Conservation (phyloP, 2,329 filamentous ascomycete species). For the Fulvia fulva region DNA sequence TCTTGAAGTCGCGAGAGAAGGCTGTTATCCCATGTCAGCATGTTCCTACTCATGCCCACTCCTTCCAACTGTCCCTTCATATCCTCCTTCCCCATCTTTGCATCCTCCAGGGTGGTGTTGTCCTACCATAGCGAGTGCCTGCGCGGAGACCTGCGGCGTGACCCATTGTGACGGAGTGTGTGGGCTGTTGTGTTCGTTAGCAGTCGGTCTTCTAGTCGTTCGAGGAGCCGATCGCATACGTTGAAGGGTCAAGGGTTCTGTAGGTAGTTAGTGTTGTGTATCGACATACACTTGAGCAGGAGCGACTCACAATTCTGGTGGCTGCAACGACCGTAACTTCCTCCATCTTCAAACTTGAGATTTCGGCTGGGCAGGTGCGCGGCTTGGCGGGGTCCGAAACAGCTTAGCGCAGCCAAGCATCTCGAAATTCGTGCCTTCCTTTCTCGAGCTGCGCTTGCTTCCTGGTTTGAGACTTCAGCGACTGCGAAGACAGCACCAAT, state of each 20-base stretch:
- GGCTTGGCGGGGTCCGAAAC: background rate
- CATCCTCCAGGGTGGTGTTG: conserved; percentile 7
- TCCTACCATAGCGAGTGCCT: conserved; percentile 42
- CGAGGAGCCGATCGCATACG: conserved; percentile 6
- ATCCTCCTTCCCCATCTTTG: conserved; percentile 6
- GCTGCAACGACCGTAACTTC: background rate
- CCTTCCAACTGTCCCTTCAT: conserved; percentile 4
- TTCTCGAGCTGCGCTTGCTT: background rate
- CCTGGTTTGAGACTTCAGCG: background rate
- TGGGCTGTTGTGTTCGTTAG: conserved; percentile 23
- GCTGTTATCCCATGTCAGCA: conserved; percentile 37
- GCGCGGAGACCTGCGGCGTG: conserved; percentile 47
- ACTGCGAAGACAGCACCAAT: background rate
- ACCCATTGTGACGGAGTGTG: conserved; percentile 47
- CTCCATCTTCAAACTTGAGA: background rate
- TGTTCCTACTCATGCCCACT: conserved; percentile 6
- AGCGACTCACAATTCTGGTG: background rate
- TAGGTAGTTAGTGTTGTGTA: conserved; percentile 7
- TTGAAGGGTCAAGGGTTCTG: conserved; percentile 10
- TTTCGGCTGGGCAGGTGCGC: background rate
- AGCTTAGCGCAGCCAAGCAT: background rate
- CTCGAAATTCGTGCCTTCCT: background rate
- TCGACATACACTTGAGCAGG: too few relatives aligned
- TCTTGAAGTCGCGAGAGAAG: conserved; percentile 90
- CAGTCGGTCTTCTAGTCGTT: background rate